Evolutionary conservation across 441 rosid species (phyloP).

Genomic region (Bocquillonia castaneifolia): DNA sequence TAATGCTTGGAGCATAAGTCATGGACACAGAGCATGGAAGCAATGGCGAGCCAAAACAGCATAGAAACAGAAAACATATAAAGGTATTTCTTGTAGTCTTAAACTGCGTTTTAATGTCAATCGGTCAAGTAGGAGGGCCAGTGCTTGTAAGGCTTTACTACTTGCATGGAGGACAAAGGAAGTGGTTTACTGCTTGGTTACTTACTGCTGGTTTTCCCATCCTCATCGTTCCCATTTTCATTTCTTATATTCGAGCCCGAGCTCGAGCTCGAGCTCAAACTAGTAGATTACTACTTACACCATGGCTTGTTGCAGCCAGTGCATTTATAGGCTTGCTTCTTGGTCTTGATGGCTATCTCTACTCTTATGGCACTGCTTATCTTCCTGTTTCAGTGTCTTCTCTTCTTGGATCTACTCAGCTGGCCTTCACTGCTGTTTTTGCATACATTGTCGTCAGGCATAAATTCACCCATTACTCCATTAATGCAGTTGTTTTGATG

Average conservation of each 20-base stretch:
- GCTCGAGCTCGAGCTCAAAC: constrained; percentile 4
- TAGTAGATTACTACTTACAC: constrained; percentile 8
- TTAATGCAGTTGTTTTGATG: constrained; percentile 28
- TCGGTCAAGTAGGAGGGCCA: background rate
- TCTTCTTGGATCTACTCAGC: constrained; percentile 33
- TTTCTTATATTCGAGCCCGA: background rate
- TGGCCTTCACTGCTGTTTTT: constrained; percentile 33
- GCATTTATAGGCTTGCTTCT: constrained; percentile 30
- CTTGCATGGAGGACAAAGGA: background rate
- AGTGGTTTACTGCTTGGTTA: background rate
- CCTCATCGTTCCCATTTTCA: background rate
- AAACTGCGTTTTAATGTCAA: background rate
- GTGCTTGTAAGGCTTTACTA: background rate
- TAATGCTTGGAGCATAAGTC: background rate
- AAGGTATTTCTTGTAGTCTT: background rate
- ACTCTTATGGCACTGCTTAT: constrained; percentile 31
- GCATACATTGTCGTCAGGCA: constrained; percentile 27
- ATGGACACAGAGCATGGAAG: constrained; percentile 1
- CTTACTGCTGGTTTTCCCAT: background rate
- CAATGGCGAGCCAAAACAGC: background rate
- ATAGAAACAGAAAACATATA: background rate
- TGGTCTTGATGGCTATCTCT: constrained; percentile 29
- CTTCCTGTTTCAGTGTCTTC: constrained; percentile 29
- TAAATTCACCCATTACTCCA: constrained; percentile 32
- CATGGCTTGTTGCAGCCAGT: constrained; percentile 23